These are phyloP conservation scores for Phialophora expanda DNA, from an alignment of 2,329 filamentous ascomycete genomes.

Conservation along the genomic window DNA sequence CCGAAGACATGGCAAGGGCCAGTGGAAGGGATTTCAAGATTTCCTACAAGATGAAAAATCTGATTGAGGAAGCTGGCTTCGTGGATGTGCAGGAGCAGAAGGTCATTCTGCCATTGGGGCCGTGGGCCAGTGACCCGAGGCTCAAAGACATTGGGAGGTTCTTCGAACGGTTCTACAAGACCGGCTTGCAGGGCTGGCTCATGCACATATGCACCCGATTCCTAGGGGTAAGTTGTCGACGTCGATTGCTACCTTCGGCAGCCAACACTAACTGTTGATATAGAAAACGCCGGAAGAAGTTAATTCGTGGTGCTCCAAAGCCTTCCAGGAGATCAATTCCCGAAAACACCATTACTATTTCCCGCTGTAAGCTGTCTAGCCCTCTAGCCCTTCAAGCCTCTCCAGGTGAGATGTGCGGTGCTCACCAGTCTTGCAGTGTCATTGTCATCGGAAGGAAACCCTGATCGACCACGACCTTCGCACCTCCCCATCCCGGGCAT, in stretches of 20 bases:
- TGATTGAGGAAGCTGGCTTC: constrained; percentile 50
- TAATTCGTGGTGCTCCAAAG: constrained; percentile 32
- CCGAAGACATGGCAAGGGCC: constrained; percentile 30
- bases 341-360: constrained; percentile 31
- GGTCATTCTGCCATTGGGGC: constrained; percentile 51
- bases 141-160: constrained; percentile 48
- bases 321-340: constrained; percentile 35
- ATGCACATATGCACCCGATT: constrained; percentile 39
- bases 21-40: constrained; percentile 41
- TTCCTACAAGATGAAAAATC: constrained; percentile 39
- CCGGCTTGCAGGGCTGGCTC: constrained; percentile 42
- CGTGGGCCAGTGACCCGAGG: constrained; percentile 48
- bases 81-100: constrained; percentile 51
- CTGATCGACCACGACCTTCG: constrained; percentile 16
- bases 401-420: not conserved
- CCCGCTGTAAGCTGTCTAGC: constrained; percentile 17
- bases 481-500: not conserved
- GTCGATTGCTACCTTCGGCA: not conserved
- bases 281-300: constrained; percentile 43
- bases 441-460: constrained; percentile 36
- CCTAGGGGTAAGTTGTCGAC: constrained; percentile 39
- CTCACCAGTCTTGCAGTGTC: constrained; percentile 27
- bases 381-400: not conserved
- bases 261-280: constrained; percentile 9
- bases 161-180: constrained; percentile 41